These are phyloP conservation scores for Aurantiochytrium sp. DNA, from an alignment of 108 stramenopile species.

Conservation along the genomic window DNA sequence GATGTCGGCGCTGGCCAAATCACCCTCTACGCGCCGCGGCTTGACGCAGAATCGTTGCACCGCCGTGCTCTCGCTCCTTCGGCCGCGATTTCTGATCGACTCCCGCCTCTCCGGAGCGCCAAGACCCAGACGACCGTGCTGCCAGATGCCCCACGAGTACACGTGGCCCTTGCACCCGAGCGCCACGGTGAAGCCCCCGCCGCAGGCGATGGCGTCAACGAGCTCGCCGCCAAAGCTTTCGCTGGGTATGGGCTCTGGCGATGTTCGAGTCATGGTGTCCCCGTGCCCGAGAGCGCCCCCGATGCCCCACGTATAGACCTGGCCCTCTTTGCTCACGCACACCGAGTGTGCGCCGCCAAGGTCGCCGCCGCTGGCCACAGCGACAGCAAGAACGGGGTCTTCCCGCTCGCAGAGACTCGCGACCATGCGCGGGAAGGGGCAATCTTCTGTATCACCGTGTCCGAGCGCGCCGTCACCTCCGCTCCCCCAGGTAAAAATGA, in stretches of 20 bases:
- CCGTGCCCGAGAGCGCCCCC: neutral
- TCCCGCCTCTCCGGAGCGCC: neutral
- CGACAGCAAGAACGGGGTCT: neutral
- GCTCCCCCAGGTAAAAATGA: slow-evolving; percentile 1
- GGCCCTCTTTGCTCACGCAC: neutral
- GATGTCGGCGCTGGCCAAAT: neutral
- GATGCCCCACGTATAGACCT: neutral
- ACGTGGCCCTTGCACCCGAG: neutral
- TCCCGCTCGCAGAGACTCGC: neutral
- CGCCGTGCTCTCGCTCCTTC: neutral
- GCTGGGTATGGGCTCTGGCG: neutral
- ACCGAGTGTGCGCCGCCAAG: neutral
- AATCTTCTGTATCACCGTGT: neutral
- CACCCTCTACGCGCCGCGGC: neutral
- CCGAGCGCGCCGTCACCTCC: slow-evolving; percentile 9
- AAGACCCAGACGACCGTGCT: slow-evolving; percentile 12
- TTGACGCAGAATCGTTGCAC: neutral
- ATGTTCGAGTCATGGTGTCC: neutral
- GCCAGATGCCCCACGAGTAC: neutral
- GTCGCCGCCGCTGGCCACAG: neutral
- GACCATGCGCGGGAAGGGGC: neutral
- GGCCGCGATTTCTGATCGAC: neutral
- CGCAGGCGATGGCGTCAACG: neutral
- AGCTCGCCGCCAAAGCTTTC: neutral
- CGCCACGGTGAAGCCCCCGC: neutral